A percentile compares a stretch with the other conserved stretches of the same genome.
Conservation (phyloP, 2,329 filamentous ascomycete species). For the Calcarisporium arbuscula region DNA sequence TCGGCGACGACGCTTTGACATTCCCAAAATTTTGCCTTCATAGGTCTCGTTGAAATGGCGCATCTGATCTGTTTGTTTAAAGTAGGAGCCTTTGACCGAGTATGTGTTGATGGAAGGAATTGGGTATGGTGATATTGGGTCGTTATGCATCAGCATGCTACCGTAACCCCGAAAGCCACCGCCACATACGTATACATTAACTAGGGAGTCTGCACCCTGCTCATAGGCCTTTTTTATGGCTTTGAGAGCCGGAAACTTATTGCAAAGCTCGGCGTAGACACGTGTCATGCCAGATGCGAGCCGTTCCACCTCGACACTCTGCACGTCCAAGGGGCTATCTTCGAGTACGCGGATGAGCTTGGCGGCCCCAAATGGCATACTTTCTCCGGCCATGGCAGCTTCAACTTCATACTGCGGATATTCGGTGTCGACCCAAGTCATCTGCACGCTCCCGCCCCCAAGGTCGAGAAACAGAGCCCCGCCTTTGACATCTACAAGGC, state of each 20-base stretch:
- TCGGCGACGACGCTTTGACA: conserved; percentile 70
- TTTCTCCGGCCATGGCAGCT: conserved; percentile 50
- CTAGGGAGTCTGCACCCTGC: conserved; percentile 27
- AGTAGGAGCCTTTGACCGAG: conserved; percentile 53
- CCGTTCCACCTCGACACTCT: conserved; percentile 42
- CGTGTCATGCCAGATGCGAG: conserved; percentile 52
- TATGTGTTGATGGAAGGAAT: conserved; percentile 80
- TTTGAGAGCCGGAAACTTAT: conserved; percentile 43
- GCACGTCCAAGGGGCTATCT: conserved; percentile 29
- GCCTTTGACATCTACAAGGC: conserved; percentile 52
- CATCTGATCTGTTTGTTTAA: conserved; percentile 49
- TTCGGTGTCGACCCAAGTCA: conserved; percentile 54
- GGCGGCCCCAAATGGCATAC: conserved; percentile 57
- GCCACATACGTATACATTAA: conserved; percentile 79
- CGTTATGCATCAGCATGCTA: conserved; percentile 77
- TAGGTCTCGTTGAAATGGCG: conserved; percentile 41
- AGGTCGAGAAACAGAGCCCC: conserved; percentile 80
- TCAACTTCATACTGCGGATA: conserved; percentile 39
- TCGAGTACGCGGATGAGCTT: conserved; percentile 46
- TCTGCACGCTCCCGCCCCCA: conserved; percentile 65
- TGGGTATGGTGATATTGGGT: conserved; percentile 70
- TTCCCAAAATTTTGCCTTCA: conserved; percentile 60
- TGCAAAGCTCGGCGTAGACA: conserved; percentile 51
- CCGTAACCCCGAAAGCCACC: conserved; percentile 90
- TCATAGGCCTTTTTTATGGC: conserved; percentile 29